These are phyloP conservation scores for Dendryphion nanum DNA, from an alignment of 2,329 filamentous ascomycete species.

Conservation along the genomic window DNA sequence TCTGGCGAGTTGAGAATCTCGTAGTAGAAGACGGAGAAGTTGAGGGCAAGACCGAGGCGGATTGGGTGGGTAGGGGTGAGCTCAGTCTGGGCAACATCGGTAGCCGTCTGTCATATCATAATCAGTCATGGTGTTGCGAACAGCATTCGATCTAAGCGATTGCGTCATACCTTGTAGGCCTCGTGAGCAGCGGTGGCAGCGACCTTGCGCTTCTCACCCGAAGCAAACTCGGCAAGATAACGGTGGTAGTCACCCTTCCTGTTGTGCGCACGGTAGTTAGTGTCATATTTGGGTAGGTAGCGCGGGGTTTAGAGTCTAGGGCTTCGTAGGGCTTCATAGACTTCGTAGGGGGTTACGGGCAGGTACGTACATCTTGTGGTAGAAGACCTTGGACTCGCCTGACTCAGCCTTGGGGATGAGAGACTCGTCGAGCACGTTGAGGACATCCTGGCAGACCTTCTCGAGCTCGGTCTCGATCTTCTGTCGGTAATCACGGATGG, in stretches of 20 bases:
- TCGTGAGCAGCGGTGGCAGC: constrained; percentile 85
- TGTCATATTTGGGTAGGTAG: too few species aligned
- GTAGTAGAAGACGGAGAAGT: constrained; percentile 99
- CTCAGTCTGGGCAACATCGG: constrained; percentile 96
- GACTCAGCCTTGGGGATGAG: constrained; percentile 94
- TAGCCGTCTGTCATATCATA: constrained; percentile 69
- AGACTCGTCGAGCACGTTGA: constrained; percentile 88
- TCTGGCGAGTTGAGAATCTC: constrained; percentile 98
- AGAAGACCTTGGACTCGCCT: constrained; percentile 99
- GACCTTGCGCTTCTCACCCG: constrained; percentile 87
- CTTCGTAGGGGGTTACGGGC: too few species aligned
- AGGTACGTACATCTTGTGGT: constrained; percentile 95
- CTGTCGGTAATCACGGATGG: constrained; percentile 95
- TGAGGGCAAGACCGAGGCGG: constrained; percentile 93
- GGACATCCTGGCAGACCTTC: constrained; percentile 97
- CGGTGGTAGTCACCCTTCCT: constrained; percentile 99
- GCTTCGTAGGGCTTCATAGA: too few species aligned
- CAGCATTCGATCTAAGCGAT: constrained; percentile 13
- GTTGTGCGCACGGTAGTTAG: constrained; percentile 20
- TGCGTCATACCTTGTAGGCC: constrained; percentile 84
- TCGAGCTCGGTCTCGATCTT: constrained; percentile 98
- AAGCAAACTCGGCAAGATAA: constrained; percentile 90
- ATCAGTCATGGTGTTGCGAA: constrained; percentile 15
- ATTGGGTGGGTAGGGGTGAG: constrained; percentile 97
- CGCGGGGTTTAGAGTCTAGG: neutral